phyloP scores from a whole-genome alignment of 2,329 filamentous ascomycete species.

The Alternaria sp. region DNA sequence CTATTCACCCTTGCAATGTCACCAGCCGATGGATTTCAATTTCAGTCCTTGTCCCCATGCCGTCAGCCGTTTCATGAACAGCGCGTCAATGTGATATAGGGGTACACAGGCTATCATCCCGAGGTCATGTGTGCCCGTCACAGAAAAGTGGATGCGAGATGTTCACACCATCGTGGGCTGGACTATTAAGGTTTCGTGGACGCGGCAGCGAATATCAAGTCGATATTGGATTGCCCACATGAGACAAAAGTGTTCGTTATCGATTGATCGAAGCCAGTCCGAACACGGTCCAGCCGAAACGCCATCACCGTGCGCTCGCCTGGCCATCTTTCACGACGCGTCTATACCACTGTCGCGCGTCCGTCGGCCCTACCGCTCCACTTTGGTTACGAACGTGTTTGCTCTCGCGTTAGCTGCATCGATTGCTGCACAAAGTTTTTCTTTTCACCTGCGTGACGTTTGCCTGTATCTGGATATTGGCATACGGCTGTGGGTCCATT shows the following conservation, averaged over 20 bases:
- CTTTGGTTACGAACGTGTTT: constrained; percentile 19
- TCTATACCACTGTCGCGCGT: constrained; percentile 37
- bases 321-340: constrained; percentile 38
- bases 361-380: constrained; percentile 26
- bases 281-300: constrained; percentile 23
- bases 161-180: not conserved
- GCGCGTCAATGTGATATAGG: constrained; percentile 5
- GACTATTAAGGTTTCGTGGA: not conserved
- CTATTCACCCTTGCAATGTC: constrained; percentile 16
- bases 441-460: constrained; percentile 35
- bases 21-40: constrained; percentile 18
- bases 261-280: constrained; percentile 10
- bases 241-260: not conserved
- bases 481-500: constrained; percentile 4
- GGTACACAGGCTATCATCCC: not conserved
- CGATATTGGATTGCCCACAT: not conserved
- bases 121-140: not conserved
- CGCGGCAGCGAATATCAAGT: not conserved
- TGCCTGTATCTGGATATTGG: constrained; percentile 10
- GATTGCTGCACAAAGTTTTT: constrained; percentile 36
- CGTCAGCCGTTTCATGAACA: constrained; percentile 9
- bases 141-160: not conserved
- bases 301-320: constrained; percentile 30
- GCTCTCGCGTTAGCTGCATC: constrained; percentile 23
- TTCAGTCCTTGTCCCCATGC: constrained; percentile 10